Base-by-base conservation (phyloP, 345 rosid species). In the Camelina laxa region DNA sequence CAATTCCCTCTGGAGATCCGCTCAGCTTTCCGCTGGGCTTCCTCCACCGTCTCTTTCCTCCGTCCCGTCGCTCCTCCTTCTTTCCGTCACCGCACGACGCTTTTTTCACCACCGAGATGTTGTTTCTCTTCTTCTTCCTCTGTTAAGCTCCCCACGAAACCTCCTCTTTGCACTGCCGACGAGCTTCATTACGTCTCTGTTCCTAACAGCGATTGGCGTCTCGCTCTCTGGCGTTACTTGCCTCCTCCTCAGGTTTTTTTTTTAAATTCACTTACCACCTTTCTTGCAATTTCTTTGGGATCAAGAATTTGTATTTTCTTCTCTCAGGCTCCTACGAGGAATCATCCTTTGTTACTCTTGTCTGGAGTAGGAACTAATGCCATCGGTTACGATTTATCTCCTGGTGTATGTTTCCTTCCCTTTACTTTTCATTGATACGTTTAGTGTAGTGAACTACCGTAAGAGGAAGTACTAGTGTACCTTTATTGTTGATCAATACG, bases 361-460 rank as follows among this genome's bases (percentile, higher is more conserved):
- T 95, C 99, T 68, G 98, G 99, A 53, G 93, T 95, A 15, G 99
- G 97, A 66, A 92, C 97, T 15, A 95, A 90, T 83, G 97, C 99
- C 57, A 89, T 95, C 16, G 97, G 97, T 36, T 95, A 90, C 41
- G 99, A 95, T 83, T 91, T 95, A 77, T 89, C 98, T 58, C 93
- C 93, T 2, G 87, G 80, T 65, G 97, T 94, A 82, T 49, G 80
- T 58, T 55, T 31, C 57, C 30, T 39, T 62, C 60, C 35, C 1
- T 9, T 65, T 27, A 1, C 38, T 48, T 47, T 50, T 36, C 44
- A 58, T 59, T 75, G 14, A 38, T 38, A 38, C 42, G 42, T 38
- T 38, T 38, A 38, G 42, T 38, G 5, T 38, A 38, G 42, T 38
- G 42, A 38, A 38, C 12, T 38, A 38, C 42, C 42, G 42, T 38